These are phyloP conservation scores for Sporothrix brunneoviolacea DNA, from an alignment of 2,329 filamentous ascomycete species.

Conservation along the genomic window DNA sequence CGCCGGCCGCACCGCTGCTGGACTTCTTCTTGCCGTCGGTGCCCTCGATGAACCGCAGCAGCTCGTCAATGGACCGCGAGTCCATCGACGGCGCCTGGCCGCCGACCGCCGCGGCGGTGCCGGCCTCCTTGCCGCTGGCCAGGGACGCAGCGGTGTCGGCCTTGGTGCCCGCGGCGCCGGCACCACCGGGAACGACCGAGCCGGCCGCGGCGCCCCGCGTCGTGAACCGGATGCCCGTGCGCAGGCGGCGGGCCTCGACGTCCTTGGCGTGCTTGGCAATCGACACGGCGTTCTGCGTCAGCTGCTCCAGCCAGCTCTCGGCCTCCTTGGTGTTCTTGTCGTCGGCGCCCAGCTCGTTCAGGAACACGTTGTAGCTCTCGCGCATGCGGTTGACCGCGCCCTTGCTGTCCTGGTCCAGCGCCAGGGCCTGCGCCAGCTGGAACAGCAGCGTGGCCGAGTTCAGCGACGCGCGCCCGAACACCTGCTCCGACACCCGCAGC, in stretches of 20 bases:
- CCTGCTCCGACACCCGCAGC: slow-evolving; percentile 76
- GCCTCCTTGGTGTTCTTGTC: slow-evolving; percentile 98
- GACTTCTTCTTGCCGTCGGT: slow-evolving; percentile 45
- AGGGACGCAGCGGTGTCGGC: slow-evolving; percentile 31
- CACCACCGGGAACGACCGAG: slow-evolving; percentile 29
- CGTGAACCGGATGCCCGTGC: slow-evolving; percentile 62
- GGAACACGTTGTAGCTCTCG: slow-evolving; percentile 94
- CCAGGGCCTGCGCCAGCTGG: slow-evolving; percentile 92
- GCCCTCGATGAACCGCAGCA: slow-evolving; percentile 92
- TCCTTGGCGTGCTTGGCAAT: slow-evolving; percentile 94
- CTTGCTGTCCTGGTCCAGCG: slow-evolving; percentile 92
- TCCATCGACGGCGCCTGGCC: slow-evolving; percentile 48
- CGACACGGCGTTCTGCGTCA: slow-evolving; percentile 90
- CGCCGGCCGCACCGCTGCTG: slow-evolving; percentile 17
- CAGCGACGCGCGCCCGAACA: slow-evolving; percentile 84
- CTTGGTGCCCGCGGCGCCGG: slow-evolving; percentile 20
- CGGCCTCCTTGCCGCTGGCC: background rate
- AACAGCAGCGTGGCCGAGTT: slow-evolving; percentile 93
- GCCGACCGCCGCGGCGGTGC: slow-evolving; percentile 18
- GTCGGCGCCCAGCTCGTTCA: slow-evolving; percentile 73
- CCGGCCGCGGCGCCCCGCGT: slow-evolving; percentile 55
- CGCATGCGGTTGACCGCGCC: slow-evolving; percentile 88
- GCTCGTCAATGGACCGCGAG: slow-evolving; percentile 81
- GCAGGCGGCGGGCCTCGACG: slow-evolving; percentile 65
- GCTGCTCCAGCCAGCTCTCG: slow-evolving; percentile 90